Base-by-base conservation (phyloP, 306 rosid genomes). In the Acacia confusa region DNA sequence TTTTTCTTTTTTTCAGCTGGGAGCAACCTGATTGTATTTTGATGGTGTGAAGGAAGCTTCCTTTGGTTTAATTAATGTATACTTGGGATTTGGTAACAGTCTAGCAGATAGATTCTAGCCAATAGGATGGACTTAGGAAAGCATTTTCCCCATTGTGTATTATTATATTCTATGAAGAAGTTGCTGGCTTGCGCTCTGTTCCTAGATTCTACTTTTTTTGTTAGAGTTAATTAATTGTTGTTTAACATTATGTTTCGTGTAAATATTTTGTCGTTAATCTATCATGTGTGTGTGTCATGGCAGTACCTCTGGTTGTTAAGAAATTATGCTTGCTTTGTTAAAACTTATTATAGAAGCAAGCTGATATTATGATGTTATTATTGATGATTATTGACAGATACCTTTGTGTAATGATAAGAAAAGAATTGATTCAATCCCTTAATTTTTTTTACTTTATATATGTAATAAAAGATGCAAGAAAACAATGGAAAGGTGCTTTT, bases 1-100 rank as follows among this genome's bases (percentile, higher is more conserved):
- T 70, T 70, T 70, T 70, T 36, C 3, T 48, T 61, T 61, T 1
- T 32, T 2, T 43, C 6, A 70, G 74, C 14, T 24, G n/a, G 74
- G 55, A 41, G 53, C 55, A 41, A 43, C 74, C 36, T 41, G n/a
- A 63, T 63, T 63, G 12, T 30, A 68, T n/a, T 16, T 68, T 68
- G 55, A 43, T 70, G 74, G 55, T 43, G 74, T 70, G 36, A 70
- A 70, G 36, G 36, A 61, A 43, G 74, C 55, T 43, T 68, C 36
- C 34, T 43, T 43, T 43, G 34, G 74, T 22, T 22, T 22, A 40
- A 10, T 68, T 20, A n/a, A 36, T 34, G 74, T 43, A 55, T 55
- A 13, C 19, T 22, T 16, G 20, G 20, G 53, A 70, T 70, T 70
- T 20, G 30, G 20, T 41, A 34, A 38, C 48, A 67, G 43, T 68